Conservation (phyloP, 139 green algal species). For the Eudorina sp. region DNA sequence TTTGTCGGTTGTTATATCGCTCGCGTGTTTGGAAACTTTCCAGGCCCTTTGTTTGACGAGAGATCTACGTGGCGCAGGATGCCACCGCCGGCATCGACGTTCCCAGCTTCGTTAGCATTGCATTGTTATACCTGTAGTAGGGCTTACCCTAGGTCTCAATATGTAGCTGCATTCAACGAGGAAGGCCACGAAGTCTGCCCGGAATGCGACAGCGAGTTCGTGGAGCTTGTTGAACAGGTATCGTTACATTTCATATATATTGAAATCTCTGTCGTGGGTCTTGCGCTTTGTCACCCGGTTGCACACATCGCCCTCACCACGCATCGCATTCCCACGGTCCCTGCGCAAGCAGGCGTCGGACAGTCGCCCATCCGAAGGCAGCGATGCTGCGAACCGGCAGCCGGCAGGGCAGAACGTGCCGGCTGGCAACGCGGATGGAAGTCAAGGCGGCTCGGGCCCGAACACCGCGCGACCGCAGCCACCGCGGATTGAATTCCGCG, state of each 20-base stretch:
- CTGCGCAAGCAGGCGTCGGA: too few species aligned
- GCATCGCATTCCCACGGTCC: too few species aligned
- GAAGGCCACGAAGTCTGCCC: not conserved
- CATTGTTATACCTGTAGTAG: constrained; percentile 1
- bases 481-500: constrained; percentile 9
- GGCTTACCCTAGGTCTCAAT: not conserved
- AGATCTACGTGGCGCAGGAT: not conserved
- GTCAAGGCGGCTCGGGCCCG: too few species aligned
- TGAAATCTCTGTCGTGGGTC: too few species aligned
- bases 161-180: not conserved
- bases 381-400: too few species aligned
- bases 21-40: not conserved
- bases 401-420: too few species aligned
- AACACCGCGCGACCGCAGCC: too few species aligned
- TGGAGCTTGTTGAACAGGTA: constrained; percentile 22
- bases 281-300: too few species aligned
- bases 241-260: too few species aligned
- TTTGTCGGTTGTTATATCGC: not conserved
- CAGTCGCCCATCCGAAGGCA: too few species aligned
- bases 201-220: not conserved
- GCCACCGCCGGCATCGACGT: not conserved
- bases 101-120: not conserved
- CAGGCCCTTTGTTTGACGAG: not conserved
- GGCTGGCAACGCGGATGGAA: too few species aligned
- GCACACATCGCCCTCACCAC: too few species aligned